Conservation (phyloP, 306 rosid species). For the Cucurbita pepo region DNA sequence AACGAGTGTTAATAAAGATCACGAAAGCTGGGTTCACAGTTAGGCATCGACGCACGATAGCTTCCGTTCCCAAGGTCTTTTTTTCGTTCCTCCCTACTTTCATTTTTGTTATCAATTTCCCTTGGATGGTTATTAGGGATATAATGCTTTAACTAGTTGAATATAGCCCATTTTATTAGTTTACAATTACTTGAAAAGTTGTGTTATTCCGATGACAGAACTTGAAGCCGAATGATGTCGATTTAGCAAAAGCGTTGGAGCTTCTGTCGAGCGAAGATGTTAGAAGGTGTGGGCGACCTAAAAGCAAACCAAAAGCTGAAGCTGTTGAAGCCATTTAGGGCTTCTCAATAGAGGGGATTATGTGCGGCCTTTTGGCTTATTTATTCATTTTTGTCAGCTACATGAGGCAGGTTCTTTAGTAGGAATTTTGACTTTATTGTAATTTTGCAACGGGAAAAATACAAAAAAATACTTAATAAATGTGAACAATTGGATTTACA, state of each 20-base stretch:
- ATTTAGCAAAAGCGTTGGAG: slow-evolving; percentile 50
- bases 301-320: slow-evolving; percentile 32
- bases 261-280: slow-evolving; percentile 39
- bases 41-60: slow-evolving; percentile 42
- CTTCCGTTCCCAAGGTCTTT: slow-evolving; percentile 55
- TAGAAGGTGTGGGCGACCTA: slow-evolving; percentile 49
- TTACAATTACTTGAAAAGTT: not conserved
- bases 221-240: slow-evolving; percentile 37
- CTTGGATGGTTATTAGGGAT: not conserved
- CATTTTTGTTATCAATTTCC: not conserved
- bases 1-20: slow-evolving; percentile 48
- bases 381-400: not conserved
- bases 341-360: not conserved
- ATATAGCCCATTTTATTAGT: not conserved
- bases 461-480: no score
- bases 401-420: not conserved
- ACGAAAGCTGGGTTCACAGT: slow-evolving; percentile 43
- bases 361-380: not conserved
- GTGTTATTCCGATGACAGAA: slow-evolving; percentile 20
- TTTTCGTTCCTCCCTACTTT: not conserved
- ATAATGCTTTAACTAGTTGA: not conserved
- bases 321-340: slow-evolving; percentile 33
- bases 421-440: not conserved
- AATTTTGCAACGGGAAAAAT: not conserved
- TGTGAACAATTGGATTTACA: not conserved